Conservation (phyloP, 1,284 basidiomycete species). For the Ustilago esculenta region DNA sequence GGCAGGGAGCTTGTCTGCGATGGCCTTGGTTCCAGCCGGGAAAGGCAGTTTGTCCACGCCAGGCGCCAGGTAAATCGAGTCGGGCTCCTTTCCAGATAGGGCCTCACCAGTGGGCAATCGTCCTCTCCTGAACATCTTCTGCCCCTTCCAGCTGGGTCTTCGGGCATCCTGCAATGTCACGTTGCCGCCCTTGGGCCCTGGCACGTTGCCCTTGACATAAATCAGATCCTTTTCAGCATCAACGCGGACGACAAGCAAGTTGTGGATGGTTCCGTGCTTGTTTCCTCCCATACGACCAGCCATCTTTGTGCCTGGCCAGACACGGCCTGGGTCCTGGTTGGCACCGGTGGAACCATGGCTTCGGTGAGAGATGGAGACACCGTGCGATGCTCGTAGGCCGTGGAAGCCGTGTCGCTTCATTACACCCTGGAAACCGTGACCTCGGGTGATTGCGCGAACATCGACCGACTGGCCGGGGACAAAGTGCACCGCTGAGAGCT, state of each 20-base stretch:
- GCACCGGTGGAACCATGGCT: constrained; percentile 92
- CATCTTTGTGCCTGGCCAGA: constrained; percentile 99
- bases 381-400: constrained; percentile 91
- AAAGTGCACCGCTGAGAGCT: constrained; percentile 90
- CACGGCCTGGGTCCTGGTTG: constrained; percentile 86
- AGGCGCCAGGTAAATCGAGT: constrained; percentile 81
- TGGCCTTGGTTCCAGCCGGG: constrained; percentile 84
- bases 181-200: constrained; percentile 71
- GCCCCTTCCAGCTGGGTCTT: constrained; percentile 61
- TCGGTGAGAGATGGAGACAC: constrained; percentile 94
- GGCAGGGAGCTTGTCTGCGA: constrained; percentile 73
- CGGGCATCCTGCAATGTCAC: constrained; percentile 66
- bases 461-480: constrained; percentile 98
- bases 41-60: constrained; percentile 86
- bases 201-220: constrained; percentile 77
- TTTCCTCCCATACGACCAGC: constrained; percentile 87
- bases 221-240: constrained; percentile 86
- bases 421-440: constrained; percentile 94
- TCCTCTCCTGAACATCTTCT: constrained; percentile 58
- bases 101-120: constrained; percentile 70
- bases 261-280: constrained; percentile 73
- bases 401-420: constrained; percentile 98
- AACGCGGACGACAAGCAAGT: constrained; percentile 83
- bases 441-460: constrained; percentile 89
- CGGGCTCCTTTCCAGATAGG: constrained; percentile 76